These are phyloP conservation scores for Plasmodium fragile DNA, from an alignment of 169 alveolate genomes.

Conservation along the genomic window DNA sequence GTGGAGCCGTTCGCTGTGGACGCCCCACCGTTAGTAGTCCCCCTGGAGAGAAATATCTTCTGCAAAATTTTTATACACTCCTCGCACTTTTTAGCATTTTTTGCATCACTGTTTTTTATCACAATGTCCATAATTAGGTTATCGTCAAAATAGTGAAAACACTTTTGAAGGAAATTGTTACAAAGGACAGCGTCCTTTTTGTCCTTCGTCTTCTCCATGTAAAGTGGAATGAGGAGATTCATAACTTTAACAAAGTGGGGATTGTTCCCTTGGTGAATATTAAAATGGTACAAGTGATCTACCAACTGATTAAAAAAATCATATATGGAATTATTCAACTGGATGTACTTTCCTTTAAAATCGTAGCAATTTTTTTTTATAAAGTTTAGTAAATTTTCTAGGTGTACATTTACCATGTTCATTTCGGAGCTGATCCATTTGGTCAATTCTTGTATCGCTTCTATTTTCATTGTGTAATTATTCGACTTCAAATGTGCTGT, in stretches of 20 bases:
- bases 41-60: slow-evolving; percentile 30
- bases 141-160: slow-evolving; percentile 63
- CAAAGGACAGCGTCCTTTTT: slow-evolving; percentile 54
- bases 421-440: slow-evolving; percentile 27
- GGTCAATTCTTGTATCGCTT: slow-evolving; percentile 32
- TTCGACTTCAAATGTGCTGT: neutral
- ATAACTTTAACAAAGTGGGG: slow-evolving; percentile 26
- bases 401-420: neutral
- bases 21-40: no score
- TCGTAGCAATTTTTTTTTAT: slow-evolving; percentile 67
- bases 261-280: slow-evolving; percentile 6
- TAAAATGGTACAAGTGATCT: slow-evolving; percentile 18
- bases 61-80: slow-evolving; percentile 54
- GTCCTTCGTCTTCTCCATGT: slow-evolving; percentile 53
- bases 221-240: slow-evolving; percentile 16
- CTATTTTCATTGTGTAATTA: slow-evolving; percentile 17
- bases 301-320: slow-evolving; percentile 42
- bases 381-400: slow-evolving; percentile 6
- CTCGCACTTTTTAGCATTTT: slow-evolving; percentile 70
- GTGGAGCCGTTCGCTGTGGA: no score
- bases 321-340: slow-evolving; percentile 28
- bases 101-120: slow-evolving; percentile 30
- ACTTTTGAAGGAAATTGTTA: slow-evolving; percentile 42
- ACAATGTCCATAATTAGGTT: slow-evolving; percentile 30
- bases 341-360: slow-evolving; percentile 59